Evolutionary conservation across 2,329 filamentous ascomycete species (phyloP), one percentile per base, ranked within the genome.

Genomic region (Fusarium mundagurra): DNA sequence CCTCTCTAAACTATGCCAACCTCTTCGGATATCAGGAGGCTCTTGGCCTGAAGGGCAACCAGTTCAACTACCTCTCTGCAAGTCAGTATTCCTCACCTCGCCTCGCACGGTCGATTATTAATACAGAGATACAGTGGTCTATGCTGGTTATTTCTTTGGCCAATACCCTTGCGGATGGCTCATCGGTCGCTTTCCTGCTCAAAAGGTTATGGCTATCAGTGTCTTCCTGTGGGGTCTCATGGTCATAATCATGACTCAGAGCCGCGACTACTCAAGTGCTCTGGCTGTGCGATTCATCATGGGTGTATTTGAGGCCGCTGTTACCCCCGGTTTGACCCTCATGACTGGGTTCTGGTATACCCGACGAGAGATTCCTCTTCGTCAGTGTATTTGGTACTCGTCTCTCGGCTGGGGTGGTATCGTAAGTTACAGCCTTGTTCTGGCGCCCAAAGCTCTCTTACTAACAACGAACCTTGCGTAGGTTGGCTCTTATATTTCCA

Each of bases 121-220:
- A 48, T 22, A 48, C 13, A 22, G 27, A 14, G 9, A 22, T 16
- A 12, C 8, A 64, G 61, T 64, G 61, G 61, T 64, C 3, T 64
- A 64, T 47, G 61, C 61, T 1, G 61, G 61, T 1, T 64, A 64
- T 24, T 61, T 64, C 12, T 61, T 64, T 14, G 61, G 54, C 4
- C 61, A 64, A 34, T 64, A 64, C 16, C 61, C 61, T 12, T 64
- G 54, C 7, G 61, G 61, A 1, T 64, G 61, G 61, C 34, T 64
- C 18, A 64, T 61, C 24, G 61, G 61, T 20, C 61, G 61, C 34
- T 64, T 61, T 22, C 29, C 61, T 6, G 61, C 61, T 5, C 54
- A 64, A 20, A 64, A 48, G 27, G 54, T 64, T 29, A 64, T 64
- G 61, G 61, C 61, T n/a, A 64, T 61, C 27, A 64, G 61, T n/a